These are phyloP conservation scores for Sutorius eximius DNA, from an alignment of 1,284 basidiomycete species.

Conservation along the genomic window DNA sequence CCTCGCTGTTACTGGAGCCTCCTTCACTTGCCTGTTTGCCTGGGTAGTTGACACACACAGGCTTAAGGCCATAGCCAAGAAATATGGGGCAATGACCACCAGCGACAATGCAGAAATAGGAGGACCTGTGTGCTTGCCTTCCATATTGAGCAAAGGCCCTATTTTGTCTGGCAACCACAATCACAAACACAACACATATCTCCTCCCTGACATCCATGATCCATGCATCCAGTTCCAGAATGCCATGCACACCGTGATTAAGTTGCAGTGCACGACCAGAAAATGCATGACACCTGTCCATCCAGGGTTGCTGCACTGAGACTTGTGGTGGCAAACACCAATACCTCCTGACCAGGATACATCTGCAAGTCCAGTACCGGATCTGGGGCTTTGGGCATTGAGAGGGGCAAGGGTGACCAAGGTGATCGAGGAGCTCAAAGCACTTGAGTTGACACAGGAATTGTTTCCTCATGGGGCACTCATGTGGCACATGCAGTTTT, in stretches of 20 bases:
- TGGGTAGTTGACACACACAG: conserved; percentile 12
- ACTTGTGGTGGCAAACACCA: conserved; percentile 32
- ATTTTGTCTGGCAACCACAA: not conserved
- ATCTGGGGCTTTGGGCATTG: conserved; percentile 41
- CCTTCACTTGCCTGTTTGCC: conserved; percentile 10
- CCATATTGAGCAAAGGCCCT: conserved; percentile 6
- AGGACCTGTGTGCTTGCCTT: not conserved
- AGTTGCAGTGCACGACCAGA: conserved; percentile 31
- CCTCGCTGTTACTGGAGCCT: conserved; percentile 9
- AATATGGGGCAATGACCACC: not conserved
- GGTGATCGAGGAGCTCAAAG: conserved; percentile 56
- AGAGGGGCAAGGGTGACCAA: conserved; percentile 53
- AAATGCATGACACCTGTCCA: conserved; percentile 17
- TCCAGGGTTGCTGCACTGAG: conserved; percentile 26
- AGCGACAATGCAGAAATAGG: not conserved
- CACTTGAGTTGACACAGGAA: no score
- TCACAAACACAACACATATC: conserved; percentile 11
- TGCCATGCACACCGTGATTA: conserved; percentile 32
- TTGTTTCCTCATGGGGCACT: conserved; percentile 33
- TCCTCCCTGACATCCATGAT: conserved; percentile 23
- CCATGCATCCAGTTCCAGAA: conserved; percentile 35
- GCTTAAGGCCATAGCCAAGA: not conserved
- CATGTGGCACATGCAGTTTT: conserved; percentile 41
- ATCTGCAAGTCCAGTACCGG: conserved; percentile 36
- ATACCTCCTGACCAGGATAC: conserved; percentile 18